phyloP scores from a whole-genome alignment of 169 alveolate genomes.

The Plasmodium vinckei region DNA sequence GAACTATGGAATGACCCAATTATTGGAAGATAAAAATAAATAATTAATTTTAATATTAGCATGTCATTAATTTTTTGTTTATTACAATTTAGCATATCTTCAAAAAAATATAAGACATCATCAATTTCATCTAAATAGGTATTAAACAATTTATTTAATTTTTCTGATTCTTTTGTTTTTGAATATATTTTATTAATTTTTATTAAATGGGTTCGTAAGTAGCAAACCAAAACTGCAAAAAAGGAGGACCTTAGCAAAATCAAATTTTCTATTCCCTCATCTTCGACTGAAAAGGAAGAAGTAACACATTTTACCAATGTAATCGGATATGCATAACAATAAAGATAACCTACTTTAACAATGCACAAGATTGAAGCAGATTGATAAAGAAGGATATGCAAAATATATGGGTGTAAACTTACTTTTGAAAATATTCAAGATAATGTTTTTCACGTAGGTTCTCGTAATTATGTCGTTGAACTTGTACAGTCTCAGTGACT shows the following conservation, averaged over 20 bases:
- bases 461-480: conserved; percentile 61
- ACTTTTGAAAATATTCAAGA: conserved; percentile 48
- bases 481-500: conserved; percentile 46
- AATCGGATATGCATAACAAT: neutral
- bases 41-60: conserved; percentile 23
- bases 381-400: no score
- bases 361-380: neutral
- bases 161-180: conserved; percentile 54
- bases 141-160: conserved; percentile 32
- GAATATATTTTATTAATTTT: conserved; percentile 50
- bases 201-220: conserved; percentile 28
- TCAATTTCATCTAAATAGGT: conserved; percentile 52
- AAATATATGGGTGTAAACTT: neutral
- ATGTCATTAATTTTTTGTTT: conserved; percentile 60
- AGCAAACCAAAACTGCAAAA: conserved; percentile 50
- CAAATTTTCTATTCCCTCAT: conserved; percentile 62
- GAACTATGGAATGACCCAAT: conserved; percentile 49
- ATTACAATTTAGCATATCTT: conserved; percentile 52
- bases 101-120: conserved; percentile 60
- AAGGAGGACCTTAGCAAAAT: conserved; percentile 35
- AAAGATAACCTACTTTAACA: neutral
- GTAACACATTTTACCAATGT: neutral
- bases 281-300: conserved; percentile 27
- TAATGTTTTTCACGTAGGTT: conserved; percentile 52
- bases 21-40: conserved; percentile 58